These are phyloP conservation scores for Eustoma russellianum DNA, from an alignment of 257 asterid species.

Conservation along the genomic window DNA sequence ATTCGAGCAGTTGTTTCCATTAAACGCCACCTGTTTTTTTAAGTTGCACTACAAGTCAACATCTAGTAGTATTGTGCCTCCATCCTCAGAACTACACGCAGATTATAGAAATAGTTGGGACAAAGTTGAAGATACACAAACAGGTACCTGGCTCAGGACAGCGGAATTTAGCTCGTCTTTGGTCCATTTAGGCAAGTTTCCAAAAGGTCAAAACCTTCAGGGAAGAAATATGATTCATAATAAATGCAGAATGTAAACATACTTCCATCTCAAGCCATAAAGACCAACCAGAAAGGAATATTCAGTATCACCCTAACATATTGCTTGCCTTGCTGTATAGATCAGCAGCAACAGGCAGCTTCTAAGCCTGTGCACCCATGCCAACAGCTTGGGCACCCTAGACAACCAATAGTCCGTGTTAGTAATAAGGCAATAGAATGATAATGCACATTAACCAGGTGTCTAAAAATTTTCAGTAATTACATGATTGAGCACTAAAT, in stretches of 20 bases:
- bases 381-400: slow-evolving; percentile 99
- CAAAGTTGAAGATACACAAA: slow-evolving; percentile 1
- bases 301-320: slow-evolving; percentile 58
- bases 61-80: too few species aligned
- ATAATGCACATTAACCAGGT: too few species aligned
- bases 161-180: slow-evolving; percentile 88
- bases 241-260: slow-evolving; percentile 1
- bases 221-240: not conserved
- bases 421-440: not conserved
- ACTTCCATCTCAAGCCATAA: not conserved
- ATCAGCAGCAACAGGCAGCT: slow-evolving; percentile 91
- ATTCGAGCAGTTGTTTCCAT: too few species aligned
- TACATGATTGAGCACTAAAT: too few species aligned
- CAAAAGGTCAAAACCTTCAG: slow-evolving; percentile 75
- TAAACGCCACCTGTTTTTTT: too few species aligned
- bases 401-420: slow-evolving; percentile 17
- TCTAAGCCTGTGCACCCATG: slow-evolving; percentile 94
- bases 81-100: too few species aligned
- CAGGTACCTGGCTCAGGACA: slow-evolving; percentile 86
- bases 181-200: slow-evolving; percentile 90
- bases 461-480: too few species aligned
- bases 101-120: not conserved
- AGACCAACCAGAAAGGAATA: not conserved
- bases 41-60: too few species aligned
- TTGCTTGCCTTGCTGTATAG: slow-evolving; percentile 72